Evolutionary conservation across 805 yeast species (phyloP), one percentile per base, ranked within the genome.

Genomic region (Suhomyces sp.): DNA sequence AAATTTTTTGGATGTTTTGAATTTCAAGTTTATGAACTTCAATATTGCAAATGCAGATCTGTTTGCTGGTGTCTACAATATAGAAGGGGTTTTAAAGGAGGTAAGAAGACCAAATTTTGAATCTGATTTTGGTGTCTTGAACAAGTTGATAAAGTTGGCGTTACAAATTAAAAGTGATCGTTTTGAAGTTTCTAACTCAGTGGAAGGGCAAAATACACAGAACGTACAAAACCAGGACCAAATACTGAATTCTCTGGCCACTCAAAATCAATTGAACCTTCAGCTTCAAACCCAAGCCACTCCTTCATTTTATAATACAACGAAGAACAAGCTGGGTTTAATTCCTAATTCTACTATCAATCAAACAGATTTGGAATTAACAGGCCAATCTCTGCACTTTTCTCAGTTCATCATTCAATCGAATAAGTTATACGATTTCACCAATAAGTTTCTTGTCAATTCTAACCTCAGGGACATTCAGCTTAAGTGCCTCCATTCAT

Each of bases 1-100:
- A 36, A 74, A 80, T 21, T 79, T 83, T 40, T 65, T 90, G 48
- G 95, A 87, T 57, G 65, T 82, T 4, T 59, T 85, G 33, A 85
- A 83, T 48, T 79, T 79, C 45, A 67, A 72, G 33, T 69, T 70
- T 29, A 54, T 47, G 25, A 64, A 69, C 38, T 64, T 72, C 36
- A 74, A 72, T 35, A 63, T 67, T 12, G 59, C 66, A 26, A 63
- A 22, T n/a, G 17, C 15, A 6, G 27, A 63, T n/a, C n/a, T n/a
- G n/a, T n/a, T n/a, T n/a, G n/a, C n/a, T n/a, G 51, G 53, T 26
- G 58, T 55, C 26, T 37, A 36, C 16, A 51, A 61, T 37, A 40
- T 67, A 36, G 46, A 47, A 9, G 38, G 42, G 14, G 68, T 80
- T 26, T 46, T 74, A 28, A 55, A 56, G 12, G 68, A 69, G 23